phyloP scores from a whole-genome alignment of 1,284 basidiomycete genomes.

The Cerrena zonata region DNA sequence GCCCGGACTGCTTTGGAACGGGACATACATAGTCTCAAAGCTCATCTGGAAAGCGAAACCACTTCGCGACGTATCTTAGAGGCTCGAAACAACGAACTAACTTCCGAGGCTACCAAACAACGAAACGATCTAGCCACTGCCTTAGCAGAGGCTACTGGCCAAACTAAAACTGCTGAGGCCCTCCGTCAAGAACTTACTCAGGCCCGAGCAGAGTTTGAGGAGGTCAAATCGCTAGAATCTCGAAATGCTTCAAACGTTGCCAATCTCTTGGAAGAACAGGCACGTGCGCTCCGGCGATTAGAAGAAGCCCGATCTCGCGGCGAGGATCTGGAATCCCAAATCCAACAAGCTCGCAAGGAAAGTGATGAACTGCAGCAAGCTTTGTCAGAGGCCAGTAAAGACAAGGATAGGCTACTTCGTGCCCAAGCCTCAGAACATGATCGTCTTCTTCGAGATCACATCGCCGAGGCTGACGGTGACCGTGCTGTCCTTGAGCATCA shows the following conservation, averaged over 20 bases:
- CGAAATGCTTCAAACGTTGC: constrained; percentile 60
- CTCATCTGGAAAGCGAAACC: constrained; percentile 58
- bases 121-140: constrained; percentile 57
- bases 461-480: constrained; percentile 87
- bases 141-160: constrained; percentile 63
- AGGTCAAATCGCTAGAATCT: constrained; percentile 66
- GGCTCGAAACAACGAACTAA: constrained; percentile 59
- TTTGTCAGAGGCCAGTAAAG: constrained; percentile 57
- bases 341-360: constrained; percentile 60
- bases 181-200: constrained; percentile 68
- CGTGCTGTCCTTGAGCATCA: constrained; percentile 84
- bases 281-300: constrained; percentile 58
- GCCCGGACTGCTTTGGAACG: constrained; percentile 47
- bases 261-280: constrained; percentile 68
- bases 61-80: constrained; percentile 58
- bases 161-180: constrained; percentile 54
- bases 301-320: constrained; percentile 70
- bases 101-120: constrained; percentile 52
- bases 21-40: constrained; percentile 58
- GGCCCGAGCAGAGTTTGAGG: constrained; percentile 59
- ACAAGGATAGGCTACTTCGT: constrained; percentile 72
- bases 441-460: constrained; percentile 77
- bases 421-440: constrained; percentile 79
- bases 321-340: constrained; percentile 69
- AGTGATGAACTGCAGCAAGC: constrained; percentile 63